phyloP scores from a whole-genome alignment of 75 land plant genomes.

The Adiantum capillusveneris region DNA sequence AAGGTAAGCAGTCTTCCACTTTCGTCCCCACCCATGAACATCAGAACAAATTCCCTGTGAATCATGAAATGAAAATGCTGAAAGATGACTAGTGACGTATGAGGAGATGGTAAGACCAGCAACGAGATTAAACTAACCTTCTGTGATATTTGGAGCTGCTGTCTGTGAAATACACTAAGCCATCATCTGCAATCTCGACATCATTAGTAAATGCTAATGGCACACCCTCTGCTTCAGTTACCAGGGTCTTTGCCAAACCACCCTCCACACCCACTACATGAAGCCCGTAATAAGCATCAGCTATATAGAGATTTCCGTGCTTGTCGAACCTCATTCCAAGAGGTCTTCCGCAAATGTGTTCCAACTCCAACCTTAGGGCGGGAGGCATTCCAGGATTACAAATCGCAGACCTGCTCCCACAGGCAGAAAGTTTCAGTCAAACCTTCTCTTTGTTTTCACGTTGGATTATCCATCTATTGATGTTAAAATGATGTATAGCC shows the following conservation, averaged over 20 bases:
- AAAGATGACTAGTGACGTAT: too few species aligned
- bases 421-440: too few species aligned
- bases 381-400: constrained; percentile 18
- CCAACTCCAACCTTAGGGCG: constrained; percentile 9
- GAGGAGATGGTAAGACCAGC: too few species aligned
- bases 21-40: constrained; percentile 37
- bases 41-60: constrained; percentile 33
- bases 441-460: too few species aligned
- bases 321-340: constrained; percentile 52
- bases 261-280: constrained; percentile 86
- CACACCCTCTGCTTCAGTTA: constrained; percentile 68
- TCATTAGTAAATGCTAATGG: constrained; percentile 57
- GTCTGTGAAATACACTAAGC: constrained; percentile 23
- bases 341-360: constrained; percentile 34
- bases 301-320: constrained; percentile 85
- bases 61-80: not conserved
- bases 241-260: constrained; percentile 63
- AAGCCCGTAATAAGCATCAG: constrained; percentile 88
- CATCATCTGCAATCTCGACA: constrained; percentile 31
- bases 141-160: constrained; percentile 30
- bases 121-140: constrained; percentile 7
- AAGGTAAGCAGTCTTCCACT: constrained; percentile 59
- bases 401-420: constrained; percentile 12
- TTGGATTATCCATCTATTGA: too few species aligned
- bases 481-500: too few species aligned